Evolutionary conservation across 2,329 filamentous ascomycete genomes (phyloP).

Genomic region (Colletotrichum sp.): DNA sequence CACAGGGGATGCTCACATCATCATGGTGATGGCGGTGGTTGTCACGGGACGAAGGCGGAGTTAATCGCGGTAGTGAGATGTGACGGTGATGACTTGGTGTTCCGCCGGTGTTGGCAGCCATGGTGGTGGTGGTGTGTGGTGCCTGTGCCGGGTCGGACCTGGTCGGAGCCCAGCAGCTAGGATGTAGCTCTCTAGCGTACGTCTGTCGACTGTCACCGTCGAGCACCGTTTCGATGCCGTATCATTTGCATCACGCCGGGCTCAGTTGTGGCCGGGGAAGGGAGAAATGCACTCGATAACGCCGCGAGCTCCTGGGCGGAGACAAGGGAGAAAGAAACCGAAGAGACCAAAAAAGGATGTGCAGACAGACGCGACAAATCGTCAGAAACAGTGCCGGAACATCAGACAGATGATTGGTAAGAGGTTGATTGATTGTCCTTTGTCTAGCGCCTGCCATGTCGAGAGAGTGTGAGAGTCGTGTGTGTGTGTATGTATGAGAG

Average conservation of each 20-base stretch:
- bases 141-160: background rate
- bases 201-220: background rate
- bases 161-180: background rate
- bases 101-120: background rate
- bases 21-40: background rate
- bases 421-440: background rate
- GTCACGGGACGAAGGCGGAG: constrained; percentile 4
- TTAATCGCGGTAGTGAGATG: background rate
- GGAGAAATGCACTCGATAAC: background rate
- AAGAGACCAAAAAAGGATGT: background rate
- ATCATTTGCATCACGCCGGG: background rate
- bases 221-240: background rate
- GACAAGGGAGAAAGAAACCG: background rate
- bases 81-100: constrained; percentile 1
- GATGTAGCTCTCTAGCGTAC: background rate
- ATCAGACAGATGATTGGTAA: background rate
- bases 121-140: background rate
- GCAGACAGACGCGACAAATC: background rate
- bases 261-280: background rate
- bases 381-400: background rate
- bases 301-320: background rate
- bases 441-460: background rate
- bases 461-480: background rate
- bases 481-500: too few species aligned
- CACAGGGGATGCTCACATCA: background rate